These are phyloP conservation scores for Colletotrichum sp. DNA, from an alignment of 2,329 filamentous ascomycete species.

Conservation along the genomic window DNA sequence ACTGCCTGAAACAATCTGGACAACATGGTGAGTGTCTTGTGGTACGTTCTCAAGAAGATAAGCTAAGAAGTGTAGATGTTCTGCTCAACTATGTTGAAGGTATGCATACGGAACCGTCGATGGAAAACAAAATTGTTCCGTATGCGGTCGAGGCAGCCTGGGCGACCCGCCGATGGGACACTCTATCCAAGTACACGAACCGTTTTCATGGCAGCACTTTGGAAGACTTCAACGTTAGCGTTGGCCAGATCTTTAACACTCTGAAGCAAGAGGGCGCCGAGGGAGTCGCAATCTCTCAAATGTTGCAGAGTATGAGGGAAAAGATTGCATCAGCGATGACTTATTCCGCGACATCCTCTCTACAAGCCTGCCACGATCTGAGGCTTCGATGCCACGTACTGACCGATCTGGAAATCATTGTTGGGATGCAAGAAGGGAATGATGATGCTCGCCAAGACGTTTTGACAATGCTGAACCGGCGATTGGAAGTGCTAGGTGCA, in stretches of 20 bases:
- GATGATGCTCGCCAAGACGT: conserved; percentile 42
- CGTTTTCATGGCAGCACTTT: conserved; percentile 56
- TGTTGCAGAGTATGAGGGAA: conserved; percentile 69
- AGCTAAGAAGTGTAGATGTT: conserved; percentile 63
- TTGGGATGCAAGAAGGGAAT: conserved; percentile 49
- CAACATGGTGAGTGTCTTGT: conserved; percentile 74
- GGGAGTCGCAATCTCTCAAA: conserved; percentile 55
- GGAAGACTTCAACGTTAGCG: conserved; percentile 80
- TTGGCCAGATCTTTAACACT: conserved; percentile 67
- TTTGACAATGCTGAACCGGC: conserved; percentile 67
- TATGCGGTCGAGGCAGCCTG: conserved; percentile 92
- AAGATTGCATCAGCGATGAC: conserved; percentile 78
- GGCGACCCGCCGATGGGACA: conserved; percentile 84
- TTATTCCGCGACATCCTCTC: conserved; percentile 75
- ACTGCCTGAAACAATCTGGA: conserved; percentile 92
- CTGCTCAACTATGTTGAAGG: conserved; percentile 86
- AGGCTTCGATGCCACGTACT: conserved; percentile 87
- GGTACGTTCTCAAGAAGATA: background rate
- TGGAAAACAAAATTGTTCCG: conserved; percentile 71
- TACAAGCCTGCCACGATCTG: conserved; percentile 84
- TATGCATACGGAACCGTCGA: conserved; percentile 61
- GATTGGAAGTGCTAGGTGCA: conserved; percentile 88
- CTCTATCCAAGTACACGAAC: conserved; percentile 70
- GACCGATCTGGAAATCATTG: conserved; percentile 83
- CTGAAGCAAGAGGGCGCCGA: conserved; percentile 59